phyloP scores from a whole-genome alignment of 106 monocot genomes.

The Dendrobium nobile region DNA sequence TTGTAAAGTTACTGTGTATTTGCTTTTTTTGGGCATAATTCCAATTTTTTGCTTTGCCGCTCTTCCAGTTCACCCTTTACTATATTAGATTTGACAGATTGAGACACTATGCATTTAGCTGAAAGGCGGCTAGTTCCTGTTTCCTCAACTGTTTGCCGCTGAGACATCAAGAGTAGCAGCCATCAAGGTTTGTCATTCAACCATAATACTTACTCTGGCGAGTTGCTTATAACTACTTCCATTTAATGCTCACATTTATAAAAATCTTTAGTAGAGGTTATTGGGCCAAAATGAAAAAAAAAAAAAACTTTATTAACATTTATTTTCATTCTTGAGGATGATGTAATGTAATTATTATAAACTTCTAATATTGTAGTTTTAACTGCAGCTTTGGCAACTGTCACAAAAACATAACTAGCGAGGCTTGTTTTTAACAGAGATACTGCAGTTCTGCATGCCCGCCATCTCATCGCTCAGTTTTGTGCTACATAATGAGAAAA shows the following conservation, averaged over 20 bases:
- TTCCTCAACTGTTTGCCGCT: constrained; percentile 11
- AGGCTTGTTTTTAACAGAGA: too few relatives aligned
- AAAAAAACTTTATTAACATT: too few relatives aligned
- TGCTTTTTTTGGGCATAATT: too few relatives aligned
- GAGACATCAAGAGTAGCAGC: background rate
- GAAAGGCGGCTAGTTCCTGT: constrained; percentile 41
- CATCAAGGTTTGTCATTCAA: background rate
- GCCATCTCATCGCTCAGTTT: too few relatives aligned
- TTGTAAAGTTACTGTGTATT: too few relatives aligned
- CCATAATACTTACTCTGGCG: background rate
- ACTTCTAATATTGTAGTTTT: background rate
- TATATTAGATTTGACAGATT: constrained; percentile 70
- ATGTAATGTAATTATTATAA: background rate
- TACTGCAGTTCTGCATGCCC: too few relatives aligned
- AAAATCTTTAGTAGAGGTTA: background rate
- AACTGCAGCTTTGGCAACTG: background rate
- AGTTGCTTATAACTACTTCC: background rate
- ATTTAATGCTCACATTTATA: background rate
- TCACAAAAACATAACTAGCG: background rate
- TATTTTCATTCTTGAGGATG: too few relatives aligned
- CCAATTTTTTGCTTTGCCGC: background rate
- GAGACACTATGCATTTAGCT: constrained; percentile 87
- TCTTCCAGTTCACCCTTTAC: constrained; percentile 24
- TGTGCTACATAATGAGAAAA: too few relatives aligned
- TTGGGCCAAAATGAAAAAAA: too few relatives aligned